Base-by-base conservation (phyloP, 2,329 filamentous ascomycete species). In the Akanthomyces dipterigenus region DNA sequence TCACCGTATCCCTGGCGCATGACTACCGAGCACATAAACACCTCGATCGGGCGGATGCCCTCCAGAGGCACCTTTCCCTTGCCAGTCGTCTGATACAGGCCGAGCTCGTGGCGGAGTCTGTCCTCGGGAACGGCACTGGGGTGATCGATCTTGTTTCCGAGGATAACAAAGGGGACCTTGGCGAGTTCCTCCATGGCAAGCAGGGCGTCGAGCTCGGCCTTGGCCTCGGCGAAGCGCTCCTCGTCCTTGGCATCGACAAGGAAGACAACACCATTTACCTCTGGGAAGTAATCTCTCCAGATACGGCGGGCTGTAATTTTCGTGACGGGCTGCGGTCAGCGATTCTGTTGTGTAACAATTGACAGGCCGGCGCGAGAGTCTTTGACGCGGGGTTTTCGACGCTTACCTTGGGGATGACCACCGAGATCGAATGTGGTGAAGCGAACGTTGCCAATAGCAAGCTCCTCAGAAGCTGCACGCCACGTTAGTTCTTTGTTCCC, bases 101-200 rank as follows among this genome's bases (percentile, higher is more conserved):
- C 95, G 63, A 99, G 82, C 75, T 93, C 89, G 74, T 93, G 88
- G 76, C 95, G 86, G 72, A 98, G 84, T 80, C 97, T 91, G 70
- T 98, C 93, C 83, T 99, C 95, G 67, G 89, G 93, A 60, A 98
- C 88, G 65, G 95, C 95, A 69, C 96, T 90, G 59, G 93, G 93
- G 80, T 98, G 93, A 77, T 99, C 95, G 76, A 99, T 99, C 87
- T 99, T 99, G 87, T 99, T 99, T 70, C 95, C 95, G 65, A 99
- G 86, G 69, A 99, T 87, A 64, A 98, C 86, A 76, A 98, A 98
- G 60, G 95, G 95, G 9, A 96, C 95, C 82, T 96, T 97, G 74
- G 86, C 81, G 43, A 99, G 86, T 74, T 98, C 93, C 79, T 99
- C 95, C 93, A 99, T 97, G 65, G 90, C 87, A 68, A 99, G 84